Evolutionary conservation across 148 eudicot genomes (phyloP).

Genomic region (Pouteria glomerata): DNA sequence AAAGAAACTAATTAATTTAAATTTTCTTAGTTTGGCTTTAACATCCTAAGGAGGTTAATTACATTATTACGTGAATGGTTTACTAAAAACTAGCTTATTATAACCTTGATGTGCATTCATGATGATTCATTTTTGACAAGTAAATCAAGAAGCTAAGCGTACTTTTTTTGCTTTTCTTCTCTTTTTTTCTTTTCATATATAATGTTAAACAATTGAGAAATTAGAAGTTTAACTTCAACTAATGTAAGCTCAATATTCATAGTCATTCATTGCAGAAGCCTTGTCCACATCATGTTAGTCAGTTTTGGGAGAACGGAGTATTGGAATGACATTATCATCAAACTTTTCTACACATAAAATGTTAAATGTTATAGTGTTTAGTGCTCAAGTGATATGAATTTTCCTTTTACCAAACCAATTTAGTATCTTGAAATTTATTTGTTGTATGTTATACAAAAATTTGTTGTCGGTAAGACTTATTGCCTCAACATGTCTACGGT

Average conservation of each 20-base stretch:
- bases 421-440: neutral
- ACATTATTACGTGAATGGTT: too few relatives aligned
- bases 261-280: conserved; percentile 2
- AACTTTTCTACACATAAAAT: too few relatives aligned
- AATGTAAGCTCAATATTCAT: neutral
- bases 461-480: conserved; percentile 15
- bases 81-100: too few relatives aligned
- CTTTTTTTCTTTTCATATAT: too few relatives aligned
- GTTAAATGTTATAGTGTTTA: too few relatives aligned
- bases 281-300: neutral
- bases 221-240: neutral
- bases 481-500: conserved; percentile 28
- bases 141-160: too few relatives aligned
- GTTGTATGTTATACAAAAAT: neutral
- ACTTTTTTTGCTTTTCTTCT: too few relatives aligned
- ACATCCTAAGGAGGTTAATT: too few relatives aligned
- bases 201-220: neutral
- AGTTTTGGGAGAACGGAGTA: too few relatives aligned
- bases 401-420: neutral
- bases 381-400: conserved; percentile 7
- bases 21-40: neutral
- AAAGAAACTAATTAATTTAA: neutral
- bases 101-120: too few relatives aligned
- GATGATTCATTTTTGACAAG: too few relatives aligned
- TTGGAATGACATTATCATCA: neutral